Base-by-base conservation (phyloP, 768 basidiomycete species). In the Cantharellus cinnabarinus region DNA sequence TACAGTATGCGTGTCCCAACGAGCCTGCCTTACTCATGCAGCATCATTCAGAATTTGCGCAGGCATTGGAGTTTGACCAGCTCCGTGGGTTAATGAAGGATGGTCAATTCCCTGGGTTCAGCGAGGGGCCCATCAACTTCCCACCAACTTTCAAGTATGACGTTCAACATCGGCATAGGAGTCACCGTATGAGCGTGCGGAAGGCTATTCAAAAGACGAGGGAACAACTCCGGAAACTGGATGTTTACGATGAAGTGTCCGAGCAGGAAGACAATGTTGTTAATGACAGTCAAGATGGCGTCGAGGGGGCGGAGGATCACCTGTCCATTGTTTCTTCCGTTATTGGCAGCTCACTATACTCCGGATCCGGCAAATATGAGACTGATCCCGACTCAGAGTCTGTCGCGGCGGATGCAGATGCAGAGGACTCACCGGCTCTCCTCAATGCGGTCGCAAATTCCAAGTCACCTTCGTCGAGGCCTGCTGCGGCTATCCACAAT, bases 141-240 rank as follows among this genome's bases (percentile, higher is more conserved):
- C 80, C 89, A 3, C 91, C 91, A 0, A 95, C 93, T 0, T 97
- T 93, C 77, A 95, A 95, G 66, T 90, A 89, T 66, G 83, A 93
- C 64, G 84, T 93, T 4, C 76, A 79, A 68, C 75, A 73, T 20
- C 65, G 68, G 42, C 61, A 64, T 41, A 7, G 10, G 52, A 7
- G 35, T 7, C 52, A 37, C 7, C 52, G 35, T 10, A 10, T 10
- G 7, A 66, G 67, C 35, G 62, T 64, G 3, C 59, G 66, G 4
- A 55, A 42, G 50, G 42, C 48, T 4, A 52, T 56, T 5, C 50
- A 56, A 5, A n/a, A n/a, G 69, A 70, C 53, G 70, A 66, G 63
- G n/a, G 55, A 37, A 40, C 50, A 60, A 15, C 44, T 56, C 20
- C 20, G 20, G 20, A 29, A 29, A 29, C 20, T 29, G 20, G 20